Evolutionary conservation across 345 rosid species (phyloP).

Genomic region (Iberis pinnata): DNA sequence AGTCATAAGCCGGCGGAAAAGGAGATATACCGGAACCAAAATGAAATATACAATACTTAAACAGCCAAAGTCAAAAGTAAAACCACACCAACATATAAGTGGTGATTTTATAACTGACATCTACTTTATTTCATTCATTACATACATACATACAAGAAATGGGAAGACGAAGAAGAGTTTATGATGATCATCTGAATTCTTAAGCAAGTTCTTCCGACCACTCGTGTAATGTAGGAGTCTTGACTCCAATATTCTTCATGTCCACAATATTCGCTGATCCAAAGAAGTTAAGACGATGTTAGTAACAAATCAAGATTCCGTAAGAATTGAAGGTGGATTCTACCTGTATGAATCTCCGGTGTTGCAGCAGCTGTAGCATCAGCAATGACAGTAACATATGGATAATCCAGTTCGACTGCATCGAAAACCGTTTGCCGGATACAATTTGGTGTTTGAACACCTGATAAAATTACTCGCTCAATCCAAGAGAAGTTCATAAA

Average conservation of each 20-base stretch:
- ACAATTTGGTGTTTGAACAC: constrained; percentile 85
- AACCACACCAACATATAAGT: no score
- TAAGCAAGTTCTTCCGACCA: constrained; percentile 38
- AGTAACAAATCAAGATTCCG: constrained; percentile 8
- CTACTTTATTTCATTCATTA: neutral
- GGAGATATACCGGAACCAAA: no score
- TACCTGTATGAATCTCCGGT: constrained; percentile 63
- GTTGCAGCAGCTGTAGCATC: constrained; percentile 96
- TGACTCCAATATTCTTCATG: constrained; percentile 70
- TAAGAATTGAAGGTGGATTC: neutral
- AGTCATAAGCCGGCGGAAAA: no score
- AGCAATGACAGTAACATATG: constrained; percentile 42
- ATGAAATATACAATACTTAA: no score
- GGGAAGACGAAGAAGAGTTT: neutral
- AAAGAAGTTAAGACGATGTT: constrained; percentile 23
- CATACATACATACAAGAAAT: neutral
- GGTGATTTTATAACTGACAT: no score
- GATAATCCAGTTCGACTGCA: constrained; percentile 65
- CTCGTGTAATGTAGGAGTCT: constrained; percentile 49
- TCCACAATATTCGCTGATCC: constrained; percentile 66
- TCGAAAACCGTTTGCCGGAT: constrained; percentile 86
- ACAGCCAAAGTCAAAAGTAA: no score
- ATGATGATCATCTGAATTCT: constrained; percentile 9
- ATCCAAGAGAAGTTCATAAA: neutral
- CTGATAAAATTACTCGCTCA: constrained; percentile 29